These are phyloP conservation scores for Craterostigma plantagineum DNA, from an alignment of 257 asterid genomes.

Conservation along the genomic window DNA sequence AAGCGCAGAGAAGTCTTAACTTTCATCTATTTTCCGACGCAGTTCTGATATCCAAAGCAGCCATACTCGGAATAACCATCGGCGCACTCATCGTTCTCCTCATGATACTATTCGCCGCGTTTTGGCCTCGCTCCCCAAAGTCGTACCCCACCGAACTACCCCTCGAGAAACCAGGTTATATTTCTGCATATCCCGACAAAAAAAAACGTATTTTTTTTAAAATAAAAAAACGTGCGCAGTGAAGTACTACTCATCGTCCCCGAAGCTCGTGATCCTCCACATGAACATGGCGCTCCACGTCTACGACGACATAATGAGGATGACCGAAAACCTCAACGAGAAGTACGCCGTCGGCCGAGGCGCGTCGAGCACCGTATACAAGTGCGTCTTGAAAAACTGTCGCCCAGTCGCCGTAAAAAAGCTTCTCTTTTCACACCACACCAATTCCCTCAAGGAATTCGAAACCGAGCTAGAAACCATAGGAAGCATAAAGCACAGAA, in stretches of 20 bases:
- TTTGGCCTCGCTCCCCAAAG: conserved; percentile 47
- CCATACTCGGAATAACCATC: conserved; percentile 85
- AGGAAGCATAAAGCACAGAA: conserved; percentile 88
- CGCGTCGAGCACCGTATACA: conserved; percentile 88
- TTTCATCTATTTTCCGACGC: conserved; percentile 8
- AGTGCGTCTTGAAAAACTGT: conserved; percentile 84
- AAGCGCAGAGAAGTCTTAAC: neutral
- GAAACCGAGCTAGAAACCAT: conserved; percentile 86
- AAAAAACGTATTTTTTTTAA: too few species aligned
- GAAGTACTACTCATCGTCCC: conserved; percentile 29
- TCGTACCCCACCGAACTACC: conserved; percentile 48
- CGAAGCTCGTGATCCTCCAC: conserved; percentile 87
- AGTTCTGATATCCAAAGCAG: conserved; percentile 76
- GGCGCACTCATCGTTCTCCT: conserved; percentile 75
- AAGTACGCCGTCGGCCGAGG: conserved; percentile 75
- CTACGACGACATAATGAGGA: conserved; percentile 89
- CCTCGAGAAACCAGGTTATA: conserved; percentile 61
- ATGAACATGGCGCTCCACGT: conserved; percentile 97
- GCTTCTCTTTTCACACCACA: conserved; percentile 60
- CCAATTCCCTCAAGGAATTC: conserved; percentile 67
- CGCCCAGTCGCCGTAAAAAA: conserved; percentile 84
- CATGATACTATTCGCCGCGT: conserved; percentile 70
- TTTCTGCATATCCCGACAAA: too few species aligned
- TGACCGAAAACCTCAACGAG: conserved; percentile 83
- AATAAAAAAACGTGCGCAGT: conserved; percentile 24